Conservation (phyloP, 805 yeast genomes). For the Metschnikowia koreensis region DNA sequence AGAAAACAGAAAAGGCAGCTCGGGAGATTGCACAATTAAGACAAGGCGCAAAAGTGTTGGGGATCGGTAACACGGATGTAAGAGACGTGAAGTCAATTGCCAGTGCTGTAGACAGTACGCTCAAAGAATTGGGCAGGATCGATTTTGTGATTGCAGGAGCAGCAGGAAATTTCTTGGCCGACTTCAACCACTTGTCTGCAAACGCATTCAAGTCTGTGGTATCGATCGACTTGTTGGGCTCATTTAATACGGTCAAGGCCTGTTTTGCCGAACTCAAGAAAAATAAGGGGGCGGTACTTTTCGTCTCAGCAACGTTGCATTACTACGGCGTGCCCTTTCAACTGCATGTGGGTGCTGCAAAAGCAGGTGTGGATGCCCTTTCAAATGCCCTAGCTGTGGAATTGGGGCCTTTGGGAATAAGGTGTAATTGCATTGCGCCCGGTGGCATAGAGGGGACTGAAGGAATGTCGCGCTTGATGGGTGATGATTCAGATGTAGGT, state of each 20-base stretch:
- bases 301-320: slow-evolving; percentile 88
- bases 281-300: slow-evolving; percentile 69
- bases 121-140: slow-evolving; percentile 67
- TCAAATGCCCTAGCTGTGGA: slow-evolving; percentile 85
- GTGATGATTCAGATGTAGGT: slow-evolving; percentile 22
- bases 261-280: slow-evolving; percentile 60
- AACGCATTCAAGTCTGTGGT: slow-evolving; percentile 89
- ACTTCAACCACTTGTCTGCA: slow-evolving; percentile 71
- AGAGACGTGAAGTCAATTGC: slow-evolving; percentile 60
- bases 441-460: slow-evolving; percentile 88
- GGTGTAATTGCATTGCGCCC: slow-evolving; percentile 86
- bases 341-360: slow-evolving; percentile 89
- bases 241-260: slow-evolving; percentile 88
- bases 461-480: slow-evolving; percentile 68
- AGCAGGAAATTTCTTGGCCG: slow-evolving; percentile 88
- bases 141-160: slow-evolving; percentile 94
- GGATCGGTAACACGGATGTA: slow-evolving; percentile 75
- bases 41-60: slow-evolving; percentile 64
- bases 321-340: slow-evolving; percentile 88
- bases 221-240: slow-evolving; percentile 83
- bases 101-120: slow-evolving; percentile 64
- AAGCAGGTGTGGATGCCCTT: slow-evolving; percentile 91
- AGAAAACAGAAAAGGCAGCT: slow-evolving; percentile 67
- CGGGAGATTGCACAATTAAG: slow-evolving; percentile 58
- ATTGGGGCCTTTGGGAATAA: slow-evolving; percentile 83